Percentiles rank a stretch among this genome's conserved stretches.
phyloP scores from a whole-genome alignment of 495 filamentous ascomycete species.

The Aspergillus bridgeri region DNA sequence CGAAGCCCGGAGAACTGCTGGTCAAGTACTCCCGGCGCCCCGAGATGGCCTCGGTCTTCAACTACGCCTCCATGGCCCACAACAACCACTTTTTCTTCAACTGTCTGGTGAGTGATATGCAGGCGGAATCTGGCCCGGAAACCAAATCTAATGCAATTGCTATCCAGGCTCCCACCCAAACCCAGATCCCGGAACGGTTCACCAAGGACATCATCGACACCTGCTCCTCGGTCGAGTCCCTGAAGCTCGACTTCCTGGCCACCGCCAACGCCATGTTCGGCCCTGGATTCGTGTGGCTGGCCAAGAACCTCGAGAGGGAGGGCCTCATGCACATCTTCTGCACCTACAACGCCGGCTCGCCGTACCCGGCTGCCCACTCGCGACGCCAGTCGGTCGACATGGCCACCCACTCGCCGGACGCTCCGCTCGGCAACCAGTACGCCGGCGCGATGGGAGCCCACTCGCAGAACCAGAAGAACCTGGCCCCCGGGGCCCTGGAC shows the following conservation, averaged over 20 bases:
- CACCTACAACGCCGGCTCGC: conserved; percentile 89
- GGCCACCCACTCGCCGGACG: conserved; percentile 57
- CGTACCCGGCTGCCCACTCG: conserved; percentile 79
- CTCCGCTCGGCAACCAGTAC: conserved; percentile 40
- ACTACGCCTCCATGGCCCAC: conserved; percentile 90
- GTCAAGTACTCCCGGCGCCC: conserved; percentile 76
- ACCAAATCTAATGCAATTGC: neutral
- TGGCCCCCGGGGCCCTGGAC: conserved; percentile 66
- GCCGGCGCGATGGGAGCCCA: conserved; percentile 50
- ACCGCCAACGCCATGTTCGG: conserved; percentile 94
- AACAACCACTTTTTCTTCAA: conserved; percentile 98
- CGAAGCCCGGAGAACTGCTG: conserved; percentile 61
- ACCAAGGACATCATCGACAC: conserved; percentile 50
- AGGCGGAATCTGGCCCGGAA: neutral
- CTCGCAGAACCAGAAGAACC: conserved; percentile 38
- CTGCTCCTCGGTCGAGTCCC: conserved; percentile 78
- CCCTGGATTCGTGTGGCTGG: conserved; percentile 94
- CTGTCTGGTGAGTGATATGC: conserved; percentile 45
- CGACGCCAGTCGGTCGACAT: conserved; percentile 76
- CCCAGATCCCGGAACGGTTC: conserved; percentile 51
- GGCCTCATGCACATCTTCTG: conserved; percentile 67
- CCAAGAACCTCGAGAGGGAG: conserved; percentile 50
- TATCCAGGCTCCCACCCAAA: conserved; percentile 39
- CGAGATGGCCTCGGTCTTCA: conserved; percentile 75
- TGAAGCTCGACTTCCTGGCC: conserved; percentile 71